Base-by-base conservation (phyloP, 495 filamentous ascomycete genomes). In the Xylona heveae region DNA sequence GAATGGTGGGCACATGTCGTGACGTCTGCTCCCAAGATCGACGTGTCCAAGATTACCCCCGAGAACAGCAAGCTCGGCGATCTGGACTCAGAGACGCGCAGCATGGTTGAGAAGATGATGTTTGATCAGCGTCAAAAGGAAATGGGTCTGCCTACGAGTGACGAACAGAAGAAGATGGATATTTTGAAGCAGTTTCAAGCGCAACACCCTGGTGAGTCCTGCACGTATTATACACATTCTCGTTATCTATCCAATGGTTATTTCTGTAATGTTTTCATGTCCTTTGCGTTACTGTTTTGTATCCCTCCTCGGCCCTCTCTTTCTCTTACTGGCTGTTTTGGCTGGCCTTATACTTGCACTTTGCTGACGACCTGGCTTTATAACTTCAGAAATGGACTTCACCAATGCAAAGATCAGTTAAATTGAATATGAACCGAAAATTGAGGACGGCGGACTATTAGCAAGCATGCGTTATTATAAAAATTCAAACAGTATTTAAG, bases 51-150 rank as follows among this genome's bases (percentile, higher is more conserved):
- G 61, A 94, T 97, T 56, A 68, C 70, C 47, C 88, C 88, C 13
- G 88, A 97, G 58, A 84, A 78, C 49, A 78, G 69, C 40, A 88
- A 77, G 47, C 56, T 97, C 42, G 65, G 74, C 36, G 88, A 97
- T 54, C 57, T 97, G 36, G 90, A 97, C 47, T 85, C 90, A 31
- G 79, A 92, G 66, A 97, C 88, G 38, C 65, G 88, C 37, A 61
- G 68, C n/a, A 94, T 97, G 85, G 88, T 97, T 25, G 88, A 97
- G 72, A 97, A 97, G 67, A 95, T 97, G 88, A 97, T 97, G 88
- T 97, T 64, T 43, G 88, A 97, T 57, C 88, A 97, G 65, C 62
- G 78, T 28, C 83, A 93, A 64, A 95, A 95, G 69, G 88, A 93
- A 62, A 61, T 67, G 55, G 88, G 88, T 5, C 66, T 72, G 48